phyloP scores from a whole-genome alignment of 495 filamentous ascomycete genomes.

The Aspergillus incahuasiensis region DNA sequence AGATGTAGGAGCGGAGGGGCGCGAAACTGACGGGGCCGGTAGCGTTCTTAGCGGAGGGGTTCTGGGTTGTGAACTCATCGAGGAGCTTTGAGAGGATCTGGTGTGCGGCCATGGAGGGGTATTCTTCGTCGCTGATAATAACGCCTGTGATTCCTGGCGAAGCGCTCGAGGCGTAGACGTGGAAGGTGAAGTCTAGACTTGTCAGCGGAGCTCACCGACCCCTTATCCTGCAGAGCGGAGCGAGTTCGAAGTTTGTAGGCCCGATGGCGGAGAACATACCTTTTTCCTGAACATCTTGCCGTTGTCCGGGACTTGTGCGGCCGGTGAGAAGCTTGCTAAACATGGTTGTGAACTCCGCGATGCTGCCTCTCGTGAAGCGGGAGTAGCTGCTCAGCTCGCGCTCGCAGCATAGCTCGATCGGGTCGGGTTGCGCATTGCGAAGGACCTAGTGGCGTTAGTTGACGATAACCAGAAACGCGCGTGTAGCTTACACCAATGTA shows the following conservation, averaged over 20 bases:
- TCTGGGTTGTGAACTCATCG: conserved; percentile 83
- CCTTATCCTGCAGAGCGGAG: background rate
- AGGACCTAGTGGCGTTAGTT: conserved; percentile 55
- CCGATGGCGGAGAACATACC: conserved; percentile 41
- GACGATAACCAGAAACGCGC: background rate
- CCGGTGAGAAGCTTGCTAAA: conserved; percentile 67
- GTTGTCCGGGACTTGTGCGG: conserved; percentile 75
- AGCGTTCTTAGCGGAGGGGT: conserved; percentile 56
- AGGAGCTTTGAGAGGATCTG: conserved; percentile 86
- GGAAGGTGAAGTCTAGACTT: conserved; percentile 52
- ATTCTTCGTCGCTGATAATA: conserved; percentile 86
- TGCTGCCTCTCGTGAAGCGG: conserved; percentile 63
- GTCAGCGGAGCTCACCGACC: background rate
- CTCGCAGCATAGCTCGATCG: conserved; percentile 74
- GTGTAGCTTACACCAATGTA: conserved; percentile 11
- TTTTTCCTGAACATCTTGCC: conserved; percentile 81
- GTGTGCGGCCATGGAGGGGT: conserved; percentile 88
- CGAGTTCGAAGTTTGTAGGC: background rate
- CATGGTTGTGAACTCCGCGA: conserved; percentile 51
- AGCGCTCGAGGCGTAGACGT: conserved; percentile 84
- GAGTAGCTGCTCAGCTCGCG: conserved; percentile 77
- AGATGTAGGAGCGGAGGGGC: conserved; percentile 74
- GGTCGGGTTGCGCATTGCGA: conserved; percentile 73
- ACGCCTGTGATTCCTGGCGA: conserved; percentile 70
- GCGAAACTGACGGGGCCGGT: conserved; percentile 49